Evolutionary conservation across 805 yeast species (phyloP), one percentile per base, ranked within the genome.

Genomic region (Pichia scutulata): DNA sequence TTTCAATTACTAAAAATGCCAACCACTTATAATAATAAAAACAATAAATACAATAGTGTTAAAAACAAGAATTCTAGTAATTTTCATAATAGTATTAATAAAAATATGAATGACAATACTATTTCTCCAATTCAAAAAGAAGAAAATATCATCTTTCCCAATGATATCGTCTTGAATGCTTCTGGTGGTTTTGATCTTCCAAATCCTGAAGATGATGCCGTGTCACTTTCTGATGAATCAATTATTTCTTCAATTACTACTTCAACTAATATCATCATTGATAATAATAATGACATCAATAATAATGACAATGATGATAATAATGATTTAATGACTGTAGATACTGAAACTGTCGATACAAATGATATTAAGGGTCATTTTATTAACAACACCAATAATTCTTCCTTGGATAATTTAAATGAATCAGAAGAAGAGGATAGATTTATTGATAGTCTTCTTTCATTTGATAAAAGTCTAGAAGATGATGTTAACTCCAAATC

Each of bases 401-500:
- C 43, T 14, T 28, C 18, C 9, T 46, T 39, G 19, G 30, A 41
- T 25, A 14, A 22, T 10, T 13, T 19, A 23, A 40, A 28, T 46
- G 39, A 40, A 14, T 18, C 39, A n/a, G 45, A 25, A 10, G 49
- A 46, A 24, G 49, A 46, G 13, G 46, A 49, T 9, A 25, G 30
- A 39, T 26, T 26, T 10, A 45, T 42, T 25, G 39, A 39, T 22
- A 40, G 37, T 3, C 21, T 30, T 14, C 12, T 42, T 23, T 28
- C 47, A 28, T 26, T 24, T 33, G 41, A 41, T 37, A 43, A 33
- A 21, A 26, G 21, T 8, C 7, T 7, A 16, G 41, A 36, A 14
- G 46, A 44, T 26, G 44, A 22, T 22, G 25, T 10, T 6, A 24
- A 28, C 8, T 12, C 43, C 7, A 59, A 53, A 16, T 54, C 42